Evolutionary conservation across 495 filamentous ascomycete species (phyloP).

Genomic region (Penicillium tannophilum): DNA sequence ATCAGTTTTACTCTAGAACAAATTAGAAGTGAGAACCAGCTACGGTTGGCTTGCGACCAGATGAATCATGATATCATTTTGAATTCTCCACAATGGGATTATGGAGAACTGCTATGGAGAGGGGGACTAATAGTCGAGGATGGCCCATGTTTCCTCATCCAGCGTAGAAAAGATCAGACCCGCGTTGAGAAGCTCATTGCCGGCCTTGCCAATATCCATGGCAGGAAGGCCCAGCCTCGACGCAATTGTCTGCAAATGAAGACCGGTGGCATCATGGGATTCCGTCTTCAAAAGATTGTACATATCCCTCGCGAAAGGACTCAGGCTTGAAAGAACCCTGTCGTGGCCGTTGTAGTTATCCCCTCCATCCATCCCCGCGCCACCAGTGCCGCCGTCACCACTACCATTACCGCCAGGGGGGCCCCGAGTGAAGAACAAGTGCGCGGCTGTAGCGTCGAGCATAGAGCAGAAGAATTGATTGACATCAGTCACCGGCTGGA

Average conservation of each 20-base stretch:
- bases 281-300: conserved; percentile 63
- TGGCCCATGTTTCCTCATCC: conserved; percentile 80
- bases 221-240: conserved; percentile 59
- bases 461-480: conserved; percentile 92
- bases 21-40: not conserved
- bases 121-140: conserved; percentile 55
- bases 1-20: not conserved
- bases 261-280: conserved; percentile 73
- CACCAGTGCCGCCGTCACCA: conserved; percentile 35
- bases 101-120: not conserved
- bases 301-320: conserved; percentile 62
- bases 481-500: conserved; percentile 76
- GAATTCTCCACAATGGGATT: conserved; percentile 8
- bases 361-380: conserved; percentile 42
- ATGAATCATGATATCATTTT: conserved; percentile 38
- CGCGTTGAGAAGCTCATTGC: conserved; percentile 71
- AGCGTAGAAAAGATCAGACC: conserved; percentile 88
- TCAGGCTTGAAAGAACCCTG: conserved; percentile 50
- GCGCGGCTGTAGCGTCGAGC: conserved; percentile 83
- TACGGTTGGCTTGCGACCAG: not conserved
- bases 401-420: conserved; percentile 48
- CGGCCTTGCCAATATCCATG: conserved; percentile 70
- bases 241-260: conserved; percentile 76
- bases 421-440: conserved; percentile 84
- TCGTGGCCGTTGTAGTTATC: conserved; percentile 39